Evolutionary conservation across 2,329 filamentous ascomycete genomes (phyloP).

Genomic region (Emmonsia crescens): DNA sequence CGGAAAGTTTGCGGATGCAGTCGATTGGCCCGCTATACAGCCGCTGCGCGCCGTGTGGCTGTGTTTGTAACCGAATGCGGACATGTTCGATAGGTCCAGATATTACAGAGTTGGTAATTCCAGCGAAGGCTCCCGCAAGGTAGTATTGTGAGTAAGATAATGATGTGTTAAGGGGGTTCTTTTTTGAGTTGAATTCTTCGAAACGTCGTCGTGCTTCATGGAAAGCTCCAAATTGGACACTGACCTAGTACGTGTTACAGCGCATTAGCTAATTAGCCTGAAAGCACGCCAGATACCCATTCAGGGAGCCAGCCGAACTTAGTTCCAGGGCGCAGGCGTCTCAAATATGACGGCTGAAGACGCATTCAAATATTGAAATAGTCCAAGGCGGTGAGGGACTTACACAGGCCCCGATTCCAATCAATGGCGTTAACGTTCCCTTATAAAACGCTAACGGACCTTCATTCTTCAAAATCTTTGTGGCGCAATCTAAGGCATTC

Average conservation of each 20-base stretch:
- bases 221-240: conserved; percentile 97
- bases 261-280: conserved; percentile 1
- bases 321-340: background rate
- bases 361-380: background rate
- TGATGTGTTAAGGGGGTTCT: conserved; percentile 29
- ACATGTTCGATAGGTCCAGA: conserved; percentile 94
- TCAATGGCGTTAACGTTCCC: conserved; percentile 83
- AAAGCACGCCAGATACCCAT: background rate
- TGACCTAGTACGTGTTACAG: conserved; percentile 39
- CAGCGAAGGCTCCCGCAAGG: conserved; percentile 80
- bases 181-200: conserved; percentile 58
- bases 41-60: conserved; percentile 70
- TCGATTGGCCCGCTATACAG: conserved; percentile 80
- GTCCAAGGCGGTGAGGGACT: conserved; percentile 13
- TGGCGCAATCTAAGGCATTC: conserved; percentile 68
- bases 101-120: conserved; percentile 76
- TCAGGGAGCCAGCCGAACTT: background rate
- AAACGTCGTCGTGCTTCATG: conserved; percentile 81
- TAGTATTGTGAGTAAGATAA: conserved; percentile 84
- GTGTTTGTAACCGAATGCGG: conserved; percentile 88
- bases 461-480: conserved; percentile 76
- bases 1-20: conserved; percentile 74
- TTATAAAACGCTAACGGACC: conserved; percentile 94
- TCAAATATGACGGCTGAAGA: background rate
- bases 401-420: conserved; percentile 94